Evolutionary conservation across 1,139 yeast genomes (phyloP).

Genomic region (Pichia sp.): DNA sequence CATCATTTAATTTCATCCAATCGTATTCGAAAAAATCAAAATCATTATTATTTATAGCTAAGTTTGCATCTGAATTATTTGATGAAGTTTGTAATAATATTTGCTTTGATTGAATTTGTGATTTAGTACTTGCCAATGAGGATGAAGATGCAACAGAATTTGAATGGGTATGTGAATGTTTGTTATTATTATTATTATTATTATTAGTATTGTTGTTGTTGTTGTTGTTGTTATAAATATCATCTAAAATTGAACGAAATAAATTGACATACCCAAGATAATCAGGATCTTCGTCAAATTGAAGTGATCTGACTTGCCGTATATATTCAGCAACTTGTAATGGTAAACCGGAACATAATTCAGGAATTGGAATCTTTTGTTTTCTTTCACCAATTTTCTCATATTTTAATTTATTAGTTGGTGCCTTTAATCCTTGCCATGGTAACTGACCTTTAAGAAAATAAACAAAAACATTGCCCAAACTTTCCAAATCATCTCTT

Average conservation of each 20-base stretch:
- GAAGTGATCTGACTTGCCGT: constrained; percentile 72
- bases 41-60: not conserved
- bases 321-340: constrained; percentile 81
- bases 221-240: constrained; percentile 44
- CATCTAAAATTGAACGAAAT: constrained; percentile 66
- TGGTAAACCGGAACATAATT: constrained; percentile 78
- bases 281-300: constrained; percentile 34
- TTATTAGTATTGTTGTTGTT: not conserved
- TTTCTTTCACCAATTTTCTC: constrained; percentile 53
- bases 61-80: not conserved
- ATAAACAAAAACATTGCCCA: constrained; percentile 61
- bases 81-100: not conserved
- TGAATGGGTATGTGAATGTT: not conserved
- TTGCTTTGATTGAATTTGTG: not conserved
- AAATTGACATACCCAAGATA: constrained; percentile 76
- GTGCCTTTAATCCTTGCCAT: constrained; percentile 61
- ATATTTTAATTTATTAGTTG: constrained; percentile 74
- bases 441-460: constrained; percentile 57
- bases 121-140: not conserved
- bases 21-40: constrained; percentile 71
- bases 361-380: constrained; percentile 55
- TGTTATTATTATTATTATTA: not conserved
- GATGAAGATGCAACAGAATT: not conserved
- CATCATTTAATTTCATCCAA: constrained; percentile 90
- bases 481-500: constrained; percentile 55